Evolutionary conservation across 73 alveolate species (phyloP), one percentile per base, ranked within the genome.

Genomic region (Paramecium sonneborni): DNA sequence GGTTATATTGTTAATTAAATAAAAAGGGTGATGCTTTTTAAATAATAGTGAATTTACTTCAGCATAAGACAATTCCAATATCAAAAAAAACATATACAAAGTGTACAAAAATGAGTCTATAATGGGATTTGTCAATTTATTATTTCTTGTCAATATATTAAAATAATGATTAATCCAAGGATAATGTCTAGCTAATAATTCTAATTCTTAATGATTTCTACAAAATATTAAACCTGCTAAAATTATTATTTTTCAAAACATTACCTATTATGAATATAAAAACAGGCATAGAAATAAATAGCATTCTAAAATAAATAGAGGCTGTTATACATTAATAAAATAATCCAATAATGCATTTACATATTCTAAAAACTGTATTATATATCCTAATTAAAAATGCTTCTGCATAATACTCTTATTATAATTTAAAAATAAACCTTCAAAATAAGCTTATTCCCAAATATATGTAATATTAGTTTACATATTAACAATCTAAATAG

Each of bases 121-220:
- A 1, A 88, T 15, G 10, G 69, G 58, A 9, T 28, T 57, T 43
- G 39, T 79, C 28, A 15, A 41, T 79, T 34, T 38, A 23, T 24
- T 62, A 20, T 39, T 70, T 24, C 56, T 68, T 14, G 24, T 24
- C 14, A 88, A 43, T 20, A 82, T 46, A n/a, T 88, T 28, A 20
- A 88, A 26, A 46, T 88, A 88, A 18, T 39, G 24, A 6, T 88
- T 79, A 6, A 88, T 68, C 85, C 87, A 88, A 9, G 94, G 94
- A 44, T 69, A 88, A 15, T 67, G 41, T 43, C 87, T 69, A 1
- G 87, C 87, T 9, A 88, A 28, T n/a, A 58, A 43, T 41, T 21
- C 46, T 5, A 70, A 43, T 57, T 88, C 90, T 88, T 62, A 18
- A 58, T 82, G 43, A 58, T 82, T 72, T 20, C 94, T 88, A 30